Evolutionary conservation across 2,329 filamentous ascomycete species (phyloP).

Genomic region (Orbilia javanica): DNA sequence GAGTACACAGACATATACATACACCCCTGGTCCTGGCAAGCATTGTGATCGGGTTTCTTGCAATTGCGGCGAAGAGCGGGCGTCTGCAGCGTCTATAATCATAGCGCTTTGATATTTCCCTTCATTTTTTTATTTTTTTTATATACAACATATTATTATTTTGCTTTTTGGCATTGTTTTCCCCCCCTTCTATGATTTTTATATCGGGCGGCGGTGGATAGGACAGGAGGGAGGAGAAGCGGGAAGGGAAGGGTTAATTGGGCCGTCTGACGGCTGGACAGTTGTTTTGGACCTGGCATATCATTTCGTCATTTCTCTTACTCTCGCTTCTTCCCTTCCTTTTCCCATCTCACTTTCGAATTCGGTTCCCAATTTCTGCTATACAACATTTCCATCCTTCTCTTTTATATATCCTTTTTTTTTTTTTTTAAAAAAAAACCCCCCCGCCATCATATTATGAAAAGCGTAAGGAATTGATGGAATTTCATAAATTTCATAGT

Average conservation of each 20-base stretch:
- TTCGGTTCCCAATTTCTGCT: slow-evolving; percentile 13
- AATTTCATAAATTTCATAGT: background rate
- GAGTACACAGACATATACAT: background rate
- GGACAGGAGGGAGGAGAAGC: background rate
- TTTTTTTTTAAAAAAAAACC: no score
- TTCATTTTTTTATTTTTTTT: no score
- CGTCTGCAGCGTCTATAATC: slow-evolving; percentile 24
- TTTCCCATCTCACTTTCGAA: slow-evolving; percentile 14
- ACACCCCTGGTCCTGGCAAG: slow-evolving; percentile 7
- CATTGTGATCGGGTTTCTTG: no score
- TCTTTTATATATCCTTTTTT: background rate
- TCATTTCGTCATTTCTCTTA: slow-evolving; percentile 58
- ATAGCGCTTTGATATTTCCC: slow-evolving; percentile 7
- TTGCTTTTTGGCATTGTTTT: no score
- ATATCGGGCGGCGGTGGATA: background rate
- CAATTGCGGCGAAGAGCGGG: background rate
- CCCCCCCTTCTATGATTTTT: no score
- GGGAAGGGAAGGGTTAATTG: background rate
- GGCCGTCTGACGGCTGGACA: slow-evolving; percentile 18
- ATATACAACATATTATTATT: no score
- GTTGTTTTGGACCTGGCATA: slow-evolving; percentile 40
- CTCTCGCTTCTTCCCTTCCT: slow-evolving; percentile 23
- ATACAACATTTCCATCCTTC: slow-evolving; percentile 22
- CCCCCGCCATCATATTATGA: background rate
- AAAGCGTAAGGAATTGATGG: slow-evolving; percentile 18